Evolutionary conservation across 345 rosid species (phyloP), one percentile per base, ranked within the genome.

Genomic region (Gossypium bickii): DNA sequence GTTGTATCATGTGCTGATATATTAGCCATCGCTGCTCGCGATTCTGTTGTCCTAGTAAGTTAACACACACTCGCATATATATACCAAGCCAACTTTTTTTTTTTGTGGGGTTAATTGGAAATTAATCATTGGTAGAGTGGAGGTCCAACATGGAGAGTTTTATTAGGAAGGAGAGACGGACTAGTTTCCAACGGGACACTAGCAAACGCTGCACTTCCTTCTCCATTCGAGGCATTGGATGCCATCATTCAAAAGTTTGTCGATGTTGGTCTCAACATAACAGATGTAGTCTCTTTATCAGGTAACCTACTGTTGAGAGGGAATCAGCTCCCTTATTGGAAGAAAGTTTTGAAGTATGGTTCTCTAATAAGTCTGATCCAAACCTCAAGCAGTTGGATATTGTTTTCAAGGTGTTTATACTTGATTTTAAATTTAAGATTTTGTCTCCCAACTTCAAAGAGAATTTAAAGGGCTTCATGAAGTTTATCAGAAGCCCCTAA

Each of bases 1-100:
- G 80, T 87, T 73, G 93, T 89, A 20, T 91, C 93, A 0, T 91
- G 96, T 74, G 92, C 92, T 44, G 97, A 92, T 80, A 86, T 90
- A 72, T 76, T 92, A 45, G 65, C 93, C 63, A 68, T 92, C n/a
- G 88, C 93, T 45, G 90, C 98, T 38, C 78, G 97, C 2, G 97
- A 93, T 75, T 88, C 97, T 0, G 89, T 86, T 49, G 67, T 83
- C 78, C 75, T 93, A 43, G 97, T 91, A 82, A 80, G 90, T 79
- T 51, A 34, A 49, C 44, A 18, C 60, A 56, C 59, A n/a, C 22
- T 6, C 58, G 18, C 60, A 56, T 9, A 34, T 34, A 34, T 24
- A 24, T 24, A 70, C 59, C 57, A 22, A 68, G 3, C 51, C 48
- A 47, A 11, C 41, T 34, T 5, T 34, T 34, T 34, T 34, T 34